phyloP scores from a whole-genome alignment of 768 basidiomycete genomes.

The Rhodotorula paludigena region DNA sequence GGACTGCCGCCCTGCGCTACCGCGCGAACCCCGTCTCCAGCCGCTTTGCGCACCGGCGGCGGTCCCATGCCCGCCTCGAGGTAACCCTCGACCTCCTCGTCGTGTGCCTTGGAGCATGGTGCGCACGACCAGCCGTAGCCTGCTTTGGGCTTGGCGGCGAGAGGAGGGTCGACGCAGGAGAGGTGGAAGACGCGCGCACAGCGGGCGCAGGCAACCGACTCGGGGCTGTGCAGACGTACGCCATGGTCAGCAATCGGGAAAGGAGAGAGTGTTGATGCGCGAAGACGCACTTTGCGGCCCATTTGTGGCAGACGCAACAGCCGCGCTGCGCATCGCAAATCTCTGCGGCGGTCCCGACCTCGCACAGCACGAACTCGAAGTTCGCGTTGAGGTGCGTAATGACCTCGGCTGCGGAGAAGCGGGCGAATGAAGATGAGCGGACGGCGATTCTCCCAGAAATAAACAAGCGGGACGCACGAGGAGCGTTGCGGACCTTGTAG shows the following conservation, averaged over 20 bases:
- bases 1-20: background rate
- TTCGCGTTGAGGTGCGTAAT: constrained; percentile 67
- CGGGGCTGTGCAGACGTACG: constrained; percentile 46
- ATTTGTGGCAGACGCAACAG: constrained; percentile 77
- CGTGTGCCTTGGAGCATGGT: constrained; percentile 80
- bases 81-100: constrained; percentile 49
- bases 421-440: constrained; percentile 31
- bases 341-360: constrained; percentile 87
- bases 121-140: constrained; percentile 98
- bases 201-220: constrained; percentile 80
- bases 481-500: constrained; percentile 69
- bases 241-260: too few species aligned
- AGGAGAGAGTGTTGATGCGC: background rate
- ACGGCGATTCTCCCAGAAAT: background rate
- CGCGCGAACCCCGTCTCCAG: background rate
- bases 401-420: constrained; percentile 67
- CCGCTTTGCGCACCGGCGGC: constrained; percentile 19
- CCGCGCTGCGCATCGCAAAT: constrained; percentile 77
- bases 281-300: constrained; percentile 75
- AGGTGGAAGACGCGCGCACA: constrained; percentile 95
- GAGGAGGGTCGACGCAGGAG: constrained; percentile 84
- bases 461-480: constrained; percentile 56
- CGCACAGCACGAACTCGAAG: constrained; percentile 92
- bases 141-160: constrained; percentile 82
- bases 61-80: constrained; percentile 31